A percentile compares a stretch with the other conserved stretches of the same genome.
These are phyloP conservation scores for Gossypium davidsonii DNA, from an alignment of 441 rosid genomes.

Conservation along the genomic window DNA sequence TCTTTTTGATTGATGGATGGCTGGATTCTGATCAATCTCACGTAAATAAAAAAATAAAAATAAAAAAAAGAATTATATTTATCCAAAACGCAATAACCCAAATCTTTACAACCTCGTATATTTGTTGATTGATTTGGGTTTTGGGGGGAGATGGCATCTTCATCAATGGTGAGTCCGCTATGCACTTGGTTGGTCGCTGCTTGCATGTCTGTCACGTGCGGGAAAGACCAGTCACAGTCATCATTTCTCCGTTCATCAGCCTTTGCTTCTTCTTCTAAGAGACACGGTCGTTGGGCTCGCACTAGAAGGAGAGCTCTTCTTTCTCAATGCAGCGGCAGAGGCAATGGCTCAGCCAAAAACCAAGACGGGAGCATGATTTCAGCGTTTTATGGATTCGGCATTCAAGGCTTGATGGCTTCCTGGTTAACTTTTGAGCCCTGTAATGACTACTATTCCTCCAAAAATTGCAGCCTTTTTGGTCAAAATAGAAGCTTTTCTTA, in stretches of 20 bases:
- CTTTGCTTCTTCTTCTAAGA: not conserved
- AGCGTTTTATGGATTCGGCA: conserved; percentile 44
- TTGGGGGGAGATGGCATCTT: conserved; percentile 27
- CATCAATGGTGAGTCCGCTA: conserved; percentile 57
- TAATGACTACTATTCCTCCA: conserved; percentile 39
- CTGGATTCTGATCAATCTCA: conserved; percentile 26
- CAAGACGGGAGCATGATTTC: conserved; percentile 23
- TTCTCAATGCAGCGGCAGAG: conserved; percentile 22
- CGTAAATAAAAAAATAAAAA: not conserved
- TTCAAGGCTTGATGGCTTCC: conserved; percentile 52
- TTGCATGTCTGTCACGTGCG: conserved; percentile 80
- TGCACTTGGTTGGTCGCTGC: conserved; percentile 94
- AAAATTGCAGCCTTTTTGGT: conserved; percentile 21
- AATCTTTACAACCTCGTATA: not conserved
- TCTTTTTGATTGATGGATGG: not conserved
- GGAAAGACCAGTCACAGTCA: conserved; percentile 26
- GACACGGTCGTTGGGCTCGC: conserved; percentile 37
- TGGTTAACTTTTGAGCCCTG: conserved; percentile 74
- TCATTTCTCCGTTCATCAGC: conserved; percentile 16
- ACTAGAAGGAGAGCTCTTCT: conserved; percentile 34
- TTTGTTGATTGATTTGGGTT: not conserved
- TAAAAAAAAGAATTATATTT: too few relatives aligned
- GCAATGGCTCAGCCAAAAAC: conserved; percentile 1
- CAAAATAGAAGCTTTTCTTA: conserved; percentile 35
- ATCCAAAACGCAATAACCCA: not conserved